These are phyloP conservation scores for Xylaria arbuscula DNA, from an alignment of 2,329 filamentous ascomycete species.

Conservation along the genomic window DNA sequence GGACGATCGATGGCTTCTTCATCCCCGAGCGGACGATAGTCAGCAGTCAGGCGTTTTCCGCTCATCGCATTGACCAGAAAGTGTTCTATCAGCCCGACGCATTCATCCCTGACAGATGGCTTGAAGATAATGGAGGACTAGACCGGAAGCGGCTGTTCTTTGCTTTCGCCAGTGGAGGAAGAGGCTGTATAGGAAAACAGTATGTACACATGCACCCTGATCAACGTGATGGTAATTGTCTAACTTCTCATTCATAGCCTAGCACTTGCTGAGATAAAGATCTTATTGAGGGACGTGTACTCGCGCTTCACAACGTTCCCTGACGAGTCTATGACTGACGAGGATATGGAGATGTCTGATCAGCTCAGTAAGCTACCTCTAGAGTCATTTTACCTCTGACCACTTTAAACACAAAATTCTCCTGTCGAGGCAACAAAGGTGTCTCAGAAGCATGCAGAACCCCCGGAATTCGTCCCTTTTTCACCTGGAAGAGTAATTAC, in stretches of 20 bases:
- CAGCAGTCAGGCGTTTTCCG: slow-evolving; percentile 70
- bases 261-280: slow-evolving; percentile 76
- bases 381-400: no score
- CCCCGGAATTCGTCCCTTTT: no score
- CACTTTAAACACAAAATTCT: no score
- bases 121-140: slow-evolving; percentile 77
- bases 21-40: slow-evolving; percentile 67
- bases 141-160: slow-evolving; percentile 73
- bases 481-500: no score
- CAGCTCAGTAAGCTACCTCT: slow-evolving; percentile 60
- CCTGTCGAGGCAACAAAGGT: no score
- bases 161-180: slow-evolving; percentile 72
- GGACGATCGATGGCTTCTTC: slow-evolving; percentile 65
- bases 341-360: slow-evolving; percentile 72
- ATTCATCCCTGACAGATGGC: slow-evolving; percentile 87
- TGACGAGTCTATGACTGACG: slow-evolving; percentile 63
- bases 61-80: slow-evolving; percentile 68
- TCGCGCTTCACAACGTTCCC: slow-evolving; percentile 66
- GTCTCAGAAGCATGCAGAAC: no score
- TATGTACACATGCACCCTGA: slow-evolving; percentile 55
- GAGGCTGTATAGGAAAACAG: slow-evolving; percentile 75
- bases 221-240: neutral
- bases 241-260: slow-evolving; percentile 55
- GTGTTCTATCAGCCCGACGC: slow-evolving; percentile 82
- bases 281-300: slow-evolving; percentile 71